A percentile compares a stretch with the other conserved stretches of the same genome.
Conservation (phyloP, 257 asterid genomes). For the Rhazya stricta region DNA sequence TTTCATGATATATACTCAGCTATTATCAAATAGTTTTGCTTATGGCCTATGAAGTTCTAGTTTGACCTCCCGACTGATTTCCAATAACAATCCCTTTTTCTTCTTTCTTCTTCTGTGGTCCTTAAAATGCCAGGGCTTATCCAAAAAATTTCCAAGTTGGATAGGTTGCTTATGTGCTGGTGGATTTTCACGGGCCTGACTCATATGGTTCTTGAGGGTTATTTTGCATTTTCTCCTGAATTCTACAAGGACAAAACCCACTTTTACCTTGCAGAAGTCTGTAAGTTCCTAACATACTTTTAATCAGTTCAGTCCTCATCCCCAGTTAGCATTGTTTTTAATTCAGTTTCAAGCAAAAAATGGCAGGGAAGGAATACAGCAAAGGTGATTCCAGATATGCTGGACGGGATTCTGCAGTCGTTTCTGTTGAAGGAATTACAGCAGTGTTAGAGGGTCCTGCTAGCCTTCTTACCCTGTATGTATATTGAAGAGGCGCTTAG, state of each 20-base stretch:
- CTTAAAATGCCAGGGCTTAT: conserved; percentile 41
- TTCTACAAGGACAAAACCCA: conserved; percentile 65
- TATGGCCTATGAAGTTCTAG: background rate
- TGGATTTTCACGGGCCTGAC: conserved; percentile 94
- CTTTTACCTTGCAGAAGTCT: conserved; percentile 81
- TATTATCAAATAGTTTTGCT: background rate
- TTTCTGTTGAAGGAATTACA: conserved; percentile 79
- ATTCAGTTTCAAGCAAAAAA: conserved; percentile 8
- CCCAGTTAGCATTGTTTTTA: background rate
- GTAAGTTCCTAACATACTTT: conserved; percentile 45
- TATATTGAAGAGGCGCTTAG: conserved; percentile 1
- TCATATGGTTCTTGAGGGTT: conserved; percentile 83
- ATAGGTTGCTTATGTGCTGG: conserved; percentile 90
- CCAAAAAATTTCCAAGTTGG: conserved; percentile 55
- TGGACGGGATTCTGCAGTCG: conserved; percentile 59
- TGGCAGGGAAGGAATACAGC: conserved; percentile 95
- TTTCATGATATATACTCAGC: background rate
- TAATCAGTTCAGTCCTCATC: background rate
- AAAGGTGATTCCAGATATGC: conserved; percentile 95
- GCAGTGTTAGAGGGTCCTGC: conserved; percentile 82
- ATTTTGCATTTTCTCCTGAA: conserved; percentile 71
- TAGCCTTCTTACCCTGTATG: conserved; percentile 71
- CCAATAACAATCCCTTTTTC: background rate
- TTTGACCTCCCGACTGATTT: background rate
- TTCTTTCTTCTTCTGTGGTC: background rate